A percentile compares a stretch with the other conserved stretches of the same genome.
phyloP scores from a whole-genome alignment of 1,139 yeast genomes.

The Candida albicans region DNA sequence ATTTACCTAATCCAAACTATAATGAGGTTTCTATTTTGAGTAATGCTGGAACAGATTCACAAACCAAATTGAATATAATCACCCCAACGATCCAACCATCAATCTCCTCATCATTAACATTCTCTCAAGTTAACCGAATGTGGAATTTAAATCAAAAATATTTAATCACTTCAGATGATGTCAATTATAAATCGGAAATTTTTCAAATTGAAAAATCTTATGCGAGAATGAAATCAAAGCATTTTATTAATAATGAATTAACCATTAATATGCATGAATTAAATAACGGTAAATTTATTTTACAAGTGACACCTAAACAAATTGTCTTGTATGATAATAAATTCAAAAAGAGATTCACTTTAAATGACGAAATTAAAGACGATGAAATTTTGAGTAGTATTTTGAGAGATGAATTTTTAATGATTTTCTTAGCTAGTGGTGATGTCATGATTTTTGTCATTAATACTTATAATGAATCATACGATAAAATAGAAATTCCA shows the following conservation, averaged over 20 bases:
- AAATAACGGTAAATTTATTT: slow-evolving; percentile 57
- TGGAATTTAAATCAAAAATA: slow-evolving; percentile 64
- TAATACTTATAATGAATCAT: slow-evolving; percentile 41
- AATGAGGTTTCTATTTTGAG: slow-evolving; percentile 68
- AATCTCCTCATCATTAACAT: slow-evolving; percentile 69
- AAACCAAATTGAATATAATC: slow-evolving; percentile 59
- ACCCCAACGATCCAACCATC: slow-evolving; percentile 65
- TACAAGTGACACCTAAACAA: slow-evolving; percentile 73
- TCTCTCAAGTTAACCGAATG: slow-evolving; percentile 72
- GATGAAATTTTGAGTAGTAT: slow-evolving; percentile 55
- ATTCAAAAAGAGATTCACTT: slow-evolving; percentile 46
- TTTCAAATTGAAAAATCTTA: slow-evolving; percentile 71
- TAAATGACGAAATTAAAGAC: slow-evolving; percentile 39
- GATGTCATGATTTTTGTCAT: slow-evolving; percentile 50
- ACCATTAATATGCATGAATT: slow-evolving; percentile 70
- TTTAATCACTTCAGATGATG: slow-evolving; percentile 72
- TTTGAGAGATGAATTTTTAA: slow-evolving; percentile 49
- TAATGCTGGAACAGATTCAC: slow-evolving; percentile 63
- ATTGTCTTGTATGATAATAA: slow-evolving; percentile 65
- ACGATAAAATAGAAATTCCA: slow-evolving; percentile 45
- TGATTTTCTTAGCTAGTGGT: slow-evolving; percentile 57
- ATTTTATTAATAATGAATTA: slow-evolving; percentile 61
- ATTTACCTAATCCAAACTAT: slow-evolving; percentile 66
- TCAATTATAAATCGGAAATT: slow-evolving; percentile 65
- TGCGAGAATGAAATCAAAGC: slow-evolving; percentile 60